Percentiles rank a stretch among this genome's conserved stretches.
These are phyloP conservation scores for Metschnikowia bowlesiae DNA, from an alignment of 805 yeast genomes.

Conservation along the genomic window DNA sequence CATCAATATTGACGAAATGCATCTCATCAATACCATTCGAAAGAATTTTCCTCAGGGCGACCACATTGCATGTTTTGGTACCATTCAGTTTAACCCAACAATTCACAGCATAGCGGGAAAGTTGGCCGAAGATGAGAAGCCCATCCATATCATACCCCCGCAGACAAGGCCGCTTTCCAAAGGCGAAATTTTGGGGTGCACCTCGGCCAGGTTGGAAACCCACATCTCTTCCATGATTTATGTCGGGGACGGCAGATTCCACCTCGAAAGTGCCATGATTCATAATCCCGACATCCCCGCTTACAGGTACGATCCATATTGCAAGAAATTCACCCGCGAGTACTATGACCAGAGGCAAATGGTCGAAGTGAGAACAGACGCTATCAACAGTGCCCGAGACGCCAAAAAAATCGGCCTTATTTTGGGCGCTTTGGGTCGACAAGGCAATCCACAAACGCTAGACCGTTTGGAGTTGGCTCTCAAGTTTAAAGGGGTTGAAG, in stretches of 20 bases:
- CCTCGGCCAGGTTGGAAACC: constrained; percentile 74
- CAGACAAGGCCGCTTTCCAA: constrained; percentile 89
- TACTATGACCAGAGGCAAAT: constrained; percentile 82
- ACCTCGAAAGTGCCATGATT: constrained; percentile 93
- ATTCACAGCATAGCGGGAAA: constrained; percentile 71
- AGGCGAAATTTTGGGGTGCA: constrained; percentile 96
- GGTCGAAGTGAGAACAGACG: constrained; percentile 67
- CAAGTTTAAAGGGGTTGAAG: constrained; percentile 51
- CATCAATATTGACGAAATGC: constrained; percentile 79
- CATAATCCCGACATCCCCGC: constrained; percentile 94
- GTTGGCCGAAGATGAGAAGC: constrained; percentile 47
- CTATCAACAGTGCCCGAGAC: constrained; percentile 56
- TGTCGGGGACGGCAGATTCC: constrained; percentile 95
- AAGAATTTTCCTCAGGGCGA: constrained; percentile 63
- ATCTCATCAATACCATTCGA: constrained; percentile 70
- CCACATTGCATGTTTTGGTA: constrained; percentile 82
- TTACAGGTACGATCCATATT: constrained; percentile 91
- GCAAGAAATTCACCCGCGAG: constrained; percentile 85
- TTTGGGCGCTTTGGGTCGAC: constrained; percentile 92
- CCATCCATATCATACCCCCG: constrained; percentile 71
- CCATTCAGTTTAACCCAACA: constrained; percentile 95
- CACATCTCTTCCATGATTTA: constrained; percentile 77
- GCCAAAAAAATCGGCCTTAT: constrained; percentile 77
- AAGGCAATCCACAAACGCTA: constrained; percentile 81
- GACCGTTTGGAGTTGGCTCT: constrained; percentile 58